Base-by-base conservation (phyloP, 768 basidiomycete genomes). In the Neoboletus magnificus region DNA sequence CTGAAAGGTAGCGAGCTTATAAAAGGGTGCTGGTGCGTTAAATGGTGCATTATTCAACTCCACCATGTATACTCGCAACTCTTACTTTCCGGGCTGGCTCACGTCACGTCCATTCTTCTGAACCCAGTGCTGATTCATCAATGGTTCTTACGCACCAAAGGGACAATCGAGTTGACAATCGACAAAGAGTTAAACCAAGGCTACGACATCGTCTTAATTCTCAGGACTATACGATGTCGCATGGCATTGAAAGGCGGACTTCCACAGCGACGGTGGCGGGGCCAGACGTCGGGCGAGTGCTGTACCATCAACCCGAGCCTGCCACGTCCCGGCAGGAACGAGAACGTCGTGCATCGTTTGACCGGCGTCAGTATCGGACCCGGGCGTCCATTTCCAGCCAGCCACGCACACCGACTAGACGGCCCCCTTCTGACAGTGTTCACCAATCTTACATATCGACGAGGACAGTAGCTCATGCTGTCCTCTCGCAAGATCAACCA, bases 61-160 rank as follows among this genome's bases (percentile, higher is more conserved):
- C 42, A 55, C 8, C 18, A 50, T 68, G 52, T 42, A 49, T 18
- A 25, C 40, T 52, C 45, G 30, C 25, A 40, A 51, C 36, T 29
- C 39, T 20, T 25, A 37, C 45, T 20, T 39, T 45, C 35, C 37
- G 18, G 22, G 27, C 32, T 48, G 22, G 27, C 32, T 48, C 41
- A 8, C 27, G 40, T 27, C 58, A n/a, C 1, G 23, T 37, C 42
- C 54, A 27, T 22, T 52, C 35, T 54, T 42, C 52, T 43, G 57
- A 55, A 41, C 47, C 44, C 33, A 20, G 18, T 29, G 16, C 10
- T 18, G 37, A 44, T 33, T 16, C 53, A 37, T 29, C 48, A 18
- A 35, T 25, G n/a, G 29, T 20, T 25, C 43, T 29, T 23, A 37
- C 36, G 25, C 50, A 48, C 16, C 57, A 55, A 40, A 47, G 16